These are phyloP conservation scores for Galerina sulciceps DNA, from an alignment of 768 basidiomycete genomes.

Conservation along the genomic window DNA sequence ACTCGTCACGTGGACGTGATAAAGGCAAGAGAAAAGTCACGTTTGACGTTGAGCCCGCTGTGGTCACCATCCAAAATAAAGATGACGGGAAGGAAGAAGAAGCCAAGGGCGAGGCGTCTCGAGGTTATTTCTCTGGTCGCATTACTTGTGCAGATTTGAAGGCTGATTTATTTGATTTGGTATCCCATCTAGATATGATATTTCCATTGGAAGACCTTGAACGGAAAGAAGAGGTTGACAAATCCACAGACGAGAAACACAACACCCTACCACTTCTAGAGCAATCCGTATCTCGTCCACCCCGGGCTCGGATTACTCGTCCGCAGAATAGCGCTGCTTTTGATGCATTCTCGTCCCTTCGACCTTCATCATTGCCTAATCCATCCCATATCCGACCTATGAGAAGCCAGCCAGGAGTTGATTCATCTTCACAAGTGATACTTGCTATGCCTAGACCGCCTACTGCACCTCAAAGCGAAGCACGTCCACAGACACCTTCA, in stretches of 20 bases:
- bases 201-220: conserved; percentile 76
- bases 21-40: conserved; percentile 74
- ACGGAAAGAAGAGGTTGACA: conserved; percentile 40
- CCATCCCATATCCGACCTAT: conserved; percentile 61
- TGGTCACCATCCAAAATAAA: conserved; percentile 44
- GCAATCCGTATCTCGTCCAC: conserved; percentile 38
- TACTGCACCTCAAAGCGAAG: conserved; percentile 16
- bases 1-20: conserved; percentile 32
- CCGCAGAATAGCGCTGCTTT: conserved; percentile 43
- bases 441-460: conserved; percentile 30
- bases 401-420: conserved; percentile 41
- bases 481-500: conserved; percentile 11
- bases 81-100: conserved; percentile 35
- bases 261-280: conserved; percentile 46
- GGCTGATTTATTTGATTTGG: conserved; percentile 12
- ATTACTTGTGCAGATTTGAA: background rate
- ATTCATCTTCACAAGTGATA: conserved; percentile 38
- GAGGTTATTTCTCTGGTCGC: conserved; percentile 44
- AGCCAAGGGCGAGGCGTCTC: conserved; percentile 31
- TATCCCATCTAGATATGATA: conserved; percentile 53
- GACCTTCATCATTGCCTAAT: conserved; percentile 71
- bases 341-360: conserved; percentile 60
- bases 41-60: conserved; percentile 68
- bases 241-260: conserved; percentile 32
- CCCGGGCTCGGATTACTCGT: conserved; percentile 32